These are phyloP conservation scores for Fusarium bulbicola DNA, from an alignment of 2,329 filamentous ascomycete species.

Conservation along the genomic window DNA sequence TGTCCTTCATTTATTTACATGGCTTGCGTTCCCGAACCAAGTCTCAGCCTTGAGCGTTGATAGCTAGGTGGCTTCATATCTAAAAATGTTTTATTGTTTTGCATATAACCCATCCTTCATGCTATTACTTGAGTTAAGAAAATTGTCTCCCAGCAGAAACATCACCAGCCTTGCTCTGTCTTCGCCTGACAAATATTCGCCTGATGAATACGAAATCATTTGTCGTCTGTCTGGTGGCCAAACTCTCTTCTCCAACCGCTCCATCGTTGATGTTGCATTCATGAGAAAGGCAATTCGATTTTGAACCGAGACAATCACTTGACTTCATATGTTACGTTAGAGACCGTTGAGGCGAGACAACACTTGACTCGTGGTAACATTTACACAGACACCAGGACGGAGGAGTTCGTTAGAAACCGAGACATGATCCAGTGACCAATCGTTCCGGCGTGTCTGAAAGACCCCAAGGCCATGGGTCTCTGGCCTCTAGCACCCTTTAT, in stretches of 20 bases:
- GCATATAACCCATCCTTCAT: background rate
- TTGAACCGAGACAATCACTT: constrained; percentile 21
- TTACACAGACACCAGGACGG: background rate
- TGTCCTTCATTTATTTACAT: constrained; percentile 7
- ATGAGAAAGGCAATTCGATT: background rate
- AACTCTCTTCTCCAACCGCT: background rate
- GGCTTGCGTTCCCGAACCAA: background rate
- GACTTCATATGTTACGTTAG: constrained; percentile 5
- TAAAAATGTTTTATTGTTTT: constrained; percentile 13
- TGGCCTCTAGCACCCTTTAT: constrained; percentile 8
- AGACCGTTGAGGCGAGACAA: constrained; percentile 17
- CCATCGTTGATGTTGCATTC: constrained; percentile 12
- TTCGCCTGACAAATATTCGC: constrained; percentile 4
- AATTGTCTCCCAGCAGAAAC: background rate
- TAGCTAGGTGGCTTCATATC: background rate
- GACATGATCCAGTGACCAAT: constrained; percentile 19
- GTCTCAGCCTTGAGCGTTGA: background rate
- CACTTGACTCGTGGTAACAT: constrained; percentile 28
- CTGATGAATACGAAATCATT: constrained; percentile 20
- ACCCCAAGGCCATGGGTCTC: constrained; percentile 3
- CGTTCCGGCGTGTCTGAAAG: background rate
- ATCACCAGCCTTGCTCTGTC: constrained; percentile 9
- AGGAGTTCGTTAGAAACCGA: constrained; percentile 16
- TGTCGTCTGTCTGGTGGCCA: background rate
- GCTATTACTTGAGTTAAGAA: background rate